These are phyloP conservation scores for Penicillium concentricum DNA, from an alignment of 2,329 filamentous ascomycete species.

Conservation along the genomic window DNA sequence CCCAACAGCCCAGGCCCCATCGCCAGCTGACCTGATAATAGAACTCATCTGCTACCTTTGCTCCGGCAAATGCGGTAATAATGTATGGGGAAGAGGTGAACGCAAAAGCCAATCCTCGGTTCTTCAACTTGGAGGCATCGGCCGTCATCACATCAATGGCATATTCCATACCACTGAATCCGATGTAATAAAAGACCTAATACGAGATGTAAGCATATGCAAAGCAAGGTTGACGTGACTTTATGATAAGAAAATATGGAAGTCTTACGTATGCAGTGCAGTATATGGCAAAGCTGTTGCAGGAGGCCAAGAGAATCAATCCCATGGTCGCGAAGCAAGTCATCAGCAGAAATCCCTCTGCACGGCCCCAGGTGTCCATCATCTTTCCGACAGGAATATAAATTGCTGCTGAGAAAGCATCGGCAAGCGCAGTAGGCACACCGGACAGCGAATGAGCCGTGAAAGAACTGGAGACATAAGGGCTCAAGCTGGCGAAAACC, in stretches of 20 bases:
- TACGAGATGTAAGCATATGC: constrained; percentile 12
- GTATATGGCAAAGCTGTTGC: constrained; percentile 57
- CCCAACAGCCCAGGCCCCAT: constrained; percentile 61
- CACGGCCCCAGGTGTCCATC: constrained; percentile 58
- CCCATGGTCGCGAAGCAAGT: constrained; percentile 44
- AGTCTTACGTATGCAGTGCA: constrained; percentile 51
- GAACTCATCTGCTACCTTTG: constrained; percentile 51
- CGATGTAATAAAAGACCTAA: constrained; percentile 56
- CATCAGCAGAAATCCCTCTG: constrained; percentile 53
- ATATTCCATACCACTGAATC: constrained; percentile 57
- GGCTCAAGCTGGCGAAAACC: constrained; percentile 37
- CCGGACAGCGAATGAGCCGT: constrained; percentile 51
- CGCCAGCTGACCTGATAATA: constrained; percentile 53
- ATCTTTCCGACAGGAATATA: constrained; percentile 60
- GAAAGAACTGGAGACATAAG: constrained; percentile 52
- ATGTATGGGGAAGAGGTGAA: constrained; percentile 62
- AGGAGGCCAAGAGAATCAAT: constrained; percentile 60
- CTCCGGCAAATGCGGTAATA: constrained; percentile 56
- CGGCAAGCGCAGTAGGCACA: constrained; percentile 53
- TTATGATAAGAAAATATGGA: neutral
- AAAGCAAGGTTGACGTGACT: accelerated
- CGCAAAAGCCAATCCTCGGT: constrained; percentile 61
- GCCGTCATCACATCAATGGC: constrained; percentile 59
- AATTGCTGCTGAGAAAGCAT: constrained; percentile 53
- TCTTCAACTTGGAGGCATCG: constrained; percentile 60